Percentiles rank a stretch among this genome's conserved stretches.
These are phyloP conservation scores for Xylariaceae sp. DNA, from an alignment of 2,329 filamentous ascomycete genomes.

Conservation along the genomic window DNA sequence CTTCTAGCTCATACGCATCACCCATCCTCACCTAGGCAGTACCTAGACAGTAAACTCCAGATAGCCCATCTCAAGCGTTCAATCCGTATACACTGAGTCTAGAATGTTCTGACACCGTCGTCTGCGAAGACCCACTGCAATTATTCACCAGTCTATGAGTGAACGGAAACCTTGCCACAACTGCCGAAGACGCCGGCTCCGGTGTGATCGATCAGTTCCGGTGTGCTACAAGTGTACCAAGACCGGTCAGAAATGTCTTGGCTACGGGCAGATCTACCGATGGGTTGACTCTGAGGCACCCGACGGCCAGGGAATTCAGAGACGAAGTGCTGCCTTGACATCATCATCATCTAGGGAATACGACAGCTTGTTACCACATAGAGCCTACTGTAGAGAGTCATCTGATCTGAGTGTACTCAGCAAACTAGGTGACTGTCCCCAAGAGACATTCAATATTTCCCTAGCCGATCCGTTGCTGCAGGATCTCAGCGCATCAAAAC, in stretches of 20 bases:
- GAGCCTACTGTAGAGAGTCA: neutral
- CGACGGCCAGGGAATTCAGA: slow-evolving; percentile 51
- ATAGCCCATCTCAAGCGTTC: neutral
- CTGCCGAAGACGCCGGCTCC: slow-evolving; percentile 65
- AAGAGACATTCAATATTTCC: slow-evolving; percentile 31
- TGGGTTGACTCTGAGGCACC: slow-evolving; percentile 63
- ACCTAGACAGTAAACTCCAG: neutral
- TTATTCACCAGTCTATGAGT: slow-evolving; percentile 25
- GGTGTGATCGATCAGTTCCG: slow-evolving; percentile 67
- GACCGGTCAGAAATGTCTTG: slow-evolving; percentile 64
- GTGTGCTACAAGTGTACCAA: slow-evolving; percentile 65
- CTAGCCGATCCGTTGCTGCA: slow-evolving; percentile 63
- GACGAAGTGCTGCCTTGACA: slow-evolving; percentile 19
- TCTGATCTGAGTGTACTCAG: neutral
- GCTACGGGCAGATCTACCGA: slow-evolving; percentile 66
- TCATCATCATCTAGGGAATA: neutral
- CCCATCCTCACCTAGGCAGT: too few relatives aligned
- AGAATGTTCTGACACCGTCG: neutral
- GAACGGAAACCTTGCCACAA: slow-evolving; percentile 62
- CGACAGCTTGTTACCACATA: slow-evolving; percentile 27
- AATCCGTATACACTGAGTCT: neutral
- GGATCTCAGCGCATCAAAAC: slow-evolving; percentile 54
- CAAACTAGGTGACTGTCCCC: neutral
- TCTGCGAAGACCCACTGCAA: neutral
- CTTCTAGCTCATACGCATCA: too few relatives aligned